A percentile compares a stretch with the other conserved stretches of the same genome.
Conservation (phyloP, 306 rosid species). For the Lagenaria siceraria region DNA sequence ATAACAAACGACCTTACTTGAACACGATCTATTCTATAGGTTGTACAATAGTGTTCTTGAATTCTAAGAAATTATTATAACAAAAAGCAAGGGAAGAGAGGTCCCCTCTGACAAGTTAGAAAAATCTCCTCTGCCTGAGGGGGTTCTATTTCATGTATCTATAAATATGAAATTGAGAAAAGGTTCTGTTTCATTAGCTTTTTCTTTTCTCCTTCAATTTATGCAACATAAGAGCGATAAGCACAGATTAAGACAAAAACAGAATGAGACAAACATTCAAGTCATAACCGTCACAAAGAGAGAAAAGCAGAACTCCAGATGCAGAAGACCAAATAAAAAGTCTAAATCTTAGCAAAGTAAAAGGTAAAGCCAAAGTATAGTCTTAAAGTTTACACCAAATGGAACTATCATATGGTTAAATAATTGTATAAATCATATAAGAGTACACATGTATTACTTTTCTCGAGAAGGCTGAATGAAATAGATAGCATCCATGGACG, state of each 20-base stretch:
- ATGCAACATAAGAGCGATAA: not conserved
- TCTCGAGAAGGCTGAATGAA: conserved; percentile 87
- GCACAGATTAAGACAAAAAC: not conserved
- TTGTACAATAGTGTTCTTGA: too few species aligned
- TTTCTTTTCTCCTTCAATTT: not conserved
- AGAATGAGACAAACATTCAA: not conserved
- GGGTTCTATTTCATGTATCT: not conserved
- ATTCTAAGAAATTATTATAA: not conserved
- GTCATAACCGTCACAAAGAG: not conserved
- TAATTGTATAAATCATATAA: not conserved
- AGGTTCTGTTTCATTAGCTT: not conserved
- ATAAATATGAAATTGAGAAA: not conserved
- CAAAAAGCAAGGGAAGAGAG: not conserved
- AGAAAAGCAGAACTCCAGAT: not conserved
- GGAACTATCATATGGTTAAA: not conserved
- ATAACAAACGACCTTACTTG: too few species aligned
- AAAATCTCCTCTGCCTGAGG: not conserved
- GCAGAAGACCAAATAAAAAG: not conserved
- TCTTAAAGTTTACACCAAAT: not conserved
- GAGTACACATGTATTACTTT: conserved; percentile 36
- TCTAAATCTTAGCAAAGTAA: not conserved
- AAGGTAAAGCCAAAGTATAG: not conserved
- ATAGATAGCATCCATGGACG: conserved; percentile 92
- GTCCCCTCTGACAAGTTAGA: not conserved
- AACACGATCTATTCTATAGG: too few species aligned